phyloP scores from a whole-genome alignment of 495 filamentous ascomycete genomes.

The Xylaria bambusicola region DNA sequence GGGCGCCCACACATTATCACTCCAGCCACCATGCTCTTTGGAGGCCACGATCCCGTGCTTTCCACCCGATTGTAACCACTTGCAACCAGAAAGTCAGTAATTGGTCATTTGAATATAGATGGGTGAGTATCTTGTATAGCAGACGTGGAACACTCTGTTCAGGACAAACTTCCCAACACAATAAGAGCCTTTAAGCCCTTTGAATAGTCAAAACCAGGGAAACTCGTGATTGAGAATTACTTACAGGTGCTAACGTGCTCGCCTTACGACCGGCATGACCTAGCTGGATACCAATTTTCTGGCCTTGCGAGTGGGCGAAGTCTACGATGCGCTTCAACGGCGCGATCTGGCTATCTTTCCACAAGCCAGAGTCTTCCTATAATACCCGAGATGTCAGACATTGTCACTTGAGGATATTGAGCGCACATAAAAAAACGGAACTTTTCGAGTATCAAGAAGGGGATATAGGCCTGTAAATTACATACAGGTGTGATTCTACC shows the following conservation, averaged over 20 bases:
- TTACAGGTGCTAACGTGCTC: constrained; percentile 56
- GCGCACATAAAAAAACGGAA: too few species aligned
- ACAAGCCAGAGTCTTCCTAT: constrained; percentile 64
- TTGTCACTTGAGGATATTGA: not conserved
- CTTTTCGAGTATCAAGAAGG: not conserved
- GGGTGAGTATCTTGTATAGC: too few species aligned
- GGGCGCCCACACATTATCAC: constrained; percentile 58
- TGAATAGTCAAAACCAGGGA: too few species aligned
- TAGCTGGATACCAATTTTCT: constrained; percentile 71
- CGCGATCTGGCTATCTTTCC: constrained; percentile 69
- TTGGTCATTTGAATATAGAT: too few species aligned
- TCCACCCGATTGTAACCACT: constrained; percentile 48
- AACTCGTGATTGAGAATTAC: not conserved
- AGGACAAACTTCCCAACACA: too few species aligned
- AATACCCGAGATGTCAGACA: not conserved
- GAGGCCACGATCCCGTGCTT: constrained; percentile 42
- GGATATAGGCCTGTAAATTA: not conserved
- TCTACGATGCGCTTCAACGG: constrained; percentile 62
- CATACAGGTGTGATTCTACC: constrained; percentile 65
- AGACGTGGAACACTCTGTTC: too few species aligned
- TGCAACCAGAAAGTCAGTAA: too few species aligned
- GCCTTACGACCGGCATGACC: constrained; percentile 76
- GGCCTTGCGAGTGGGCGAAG: constrained; percentile 62
- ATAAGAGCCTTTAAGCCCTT: too few species aligned
- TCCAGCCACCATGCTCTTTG: constrained; percentile 64